Evolutionary conservation across 371 early-diverging fungal genomes (phyloP).

Genomic region (Parasitella parasitica): DNA sequence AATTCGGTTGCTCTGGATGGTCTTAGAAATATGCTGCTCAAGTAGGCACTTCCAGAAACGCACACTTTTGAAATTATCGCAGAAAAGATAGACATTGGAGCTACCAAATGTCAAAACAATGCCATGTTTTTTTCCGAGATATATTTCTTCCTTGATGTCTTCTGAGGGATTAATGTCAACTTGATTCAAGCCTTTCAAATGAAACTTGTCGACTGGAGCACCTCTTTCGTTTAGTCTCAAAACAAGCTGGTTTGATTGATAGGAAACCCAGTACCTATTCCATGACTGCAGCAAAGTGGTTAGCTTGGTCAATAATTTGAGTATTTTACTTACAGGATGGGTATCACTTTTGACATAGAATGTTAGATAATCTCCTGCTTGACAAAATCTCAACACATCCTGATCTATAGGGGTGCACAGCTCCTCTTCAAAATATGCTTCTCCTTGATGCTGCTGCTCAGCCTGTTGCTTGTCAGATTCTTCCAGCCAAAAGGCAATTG

Average conservation of each 20-base stretch:
- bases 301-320: background rate
- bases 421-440: background rate
- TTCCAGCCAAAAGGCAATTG: slow-evolving; percentile 15
- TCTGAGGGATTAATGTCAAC: slow-evolving; percentile 16
- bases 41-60: slow-evolving; percentile 18
- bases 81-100: slow-evolving; percentile 7
- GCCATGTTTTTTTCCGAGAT: slow-evolving; percentile 16
- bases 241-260: slow-evolving; percentile 6
- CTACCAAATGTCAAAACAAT: slow-evolving; percentile 15
- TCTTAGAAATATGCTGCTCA: slow-evolving; percentile 3
- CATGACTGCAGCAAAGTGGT: slow-evolving; percentile 2
- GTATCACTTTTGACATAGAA: slow-evolving; percentile 30
- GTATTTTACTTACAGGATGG: slow-evolving; percentile 28
- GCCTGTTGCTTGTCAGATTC: background rate
- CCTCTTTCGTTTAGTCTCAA: slow-evolving; percentile 18
- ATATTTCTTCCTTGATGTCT: slow-evolving; percentile 17
- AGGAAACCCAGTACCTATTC: slow-evolving; percentile 19
- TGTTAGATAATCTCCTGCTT: slow-evolving; percentile 32
- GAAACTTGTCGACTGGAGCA: slow-evolving; percentile 7
- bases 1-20: background rate
- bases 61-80: slow-evolving; percentile 10
- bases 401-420: slow-evolving; percentile 9
- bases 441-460: background rate
- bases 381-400: slow-evolving; percentile 15
- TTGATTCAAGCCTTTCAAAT: background rate